Evolutionary conservation across 1,284 basidiomycete species (phyloP), one percentile per base, ranked within the genome.

Genomic region (Kalmanozyma brasiliensis): DNA sequence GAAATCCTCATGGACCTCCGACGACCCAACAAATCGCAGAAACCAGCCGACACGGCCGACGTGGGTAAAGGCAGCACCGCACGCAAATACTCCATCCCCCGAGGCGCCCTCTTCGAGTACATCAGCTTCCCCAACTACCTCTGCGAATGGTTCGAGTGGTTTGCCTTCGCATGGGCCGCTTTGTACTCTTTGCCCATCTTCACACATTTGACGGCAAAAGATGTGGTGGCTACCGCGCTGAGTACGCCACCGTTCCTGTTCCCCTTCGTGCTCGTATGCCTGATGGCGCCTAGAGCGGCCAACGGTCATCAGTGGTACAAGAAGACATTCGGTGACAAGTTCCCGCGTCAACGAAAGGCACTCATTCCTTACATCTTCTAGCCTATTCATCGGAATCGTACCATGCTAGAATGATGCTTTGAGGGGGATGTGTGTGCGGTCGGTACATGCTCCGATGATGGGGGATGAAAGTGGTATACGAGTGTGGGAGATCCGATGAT

Each of bases 71-170:
- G 80, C 19, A 73, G 77, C 8, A 75, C 76, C 66, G 77, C 82
- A 41, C 83, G 84, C 55, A 85, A 89, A 82, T 96, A 96, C 80
- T 88, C 88, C 4, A 89, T 96, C 63, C 94, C 94, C 0, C 85
- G 88, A 49, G 93, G 93, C 0, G 88, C 88, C 4, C 84, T 95
- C 29, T 96, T 91, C 85, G 78, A 83, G 44, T 88, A 87, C 78
- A 85, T 96, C 69, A 92, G 92, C n/a, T 94, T 89, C 83, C 93
- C 94, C 2, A 94, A 96, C 83, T 96, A 96, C 82, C 85, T 93
- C 46, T 93, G 90, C 83, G 93, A 95, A 82, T 96, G 78, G 78
- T 60, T 81, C 52, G 80, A 82, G 52, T 82, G 80, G 80, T 60
- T 67, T 32, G 70, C 67, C 5, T 82, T 67, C 30, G 72, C 78